Evolutionary conservation across 163 green algal species (phyloP).

Genomic region (Dunaliella salina): DNA sequence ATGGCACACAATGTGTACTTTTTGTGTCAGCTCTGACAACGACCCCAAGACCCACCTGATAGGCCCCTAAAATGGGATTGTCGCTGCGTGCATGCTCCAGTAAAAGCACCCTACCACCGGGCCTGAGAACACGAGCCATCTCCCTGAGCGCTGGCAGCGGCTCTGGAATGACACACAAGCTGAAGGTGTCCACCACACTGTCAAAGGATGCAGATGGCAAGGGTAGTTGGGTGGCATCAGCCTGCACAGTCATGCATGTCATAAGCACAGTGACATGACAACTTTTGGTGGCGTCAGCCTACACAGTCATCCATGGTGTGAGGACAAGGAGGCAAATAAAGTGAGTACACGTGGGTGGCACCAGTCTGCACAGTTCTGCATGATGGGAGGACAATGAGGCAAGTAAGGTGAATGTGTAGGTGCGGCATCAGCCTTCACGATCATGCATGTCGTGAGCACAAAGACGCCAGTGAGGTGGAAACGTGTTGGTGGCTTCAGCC

Average conservation of each 20-base stretch:
- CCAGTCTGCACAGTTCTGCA: not conserved
- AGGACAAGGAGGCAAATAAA: no score
- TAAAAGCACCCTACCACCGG: constrained; percentile 61
- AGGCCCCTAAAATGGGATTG: constrained; percentile 56
- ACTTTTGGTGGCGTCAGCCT: no score
- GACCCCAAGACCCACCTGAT: constrained; percentile 50
- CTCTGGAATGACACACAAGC: constrained; percentile 72
- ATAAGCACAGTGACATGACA: no score
- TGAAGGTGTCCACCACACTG: constrained; percentile 78
- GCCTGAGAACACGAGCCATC: constrained; percentile 63
- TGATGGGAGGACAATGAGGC: no score
- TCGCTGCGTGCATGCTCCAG: constrained; percentile 71
- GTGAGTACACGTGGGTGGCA: constrained; percentile 3
- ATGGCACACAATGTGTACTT: no score
- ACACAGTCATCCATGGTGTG: no score
- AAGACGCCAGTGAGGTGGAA: no score
- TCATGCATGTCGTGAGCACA: no score
- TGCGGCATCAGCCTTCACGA: no score
- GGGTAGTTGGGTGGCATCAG: constrained; percentile 57
- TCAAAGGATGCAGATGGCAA: constrained; percentile 63
- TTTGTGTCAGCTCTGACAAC: no score
- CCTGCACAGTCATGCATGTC: constrained; percentile 34
- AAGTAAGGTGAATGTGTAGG: no score
- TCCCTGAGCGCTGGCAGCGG: constrained; percentile 50
- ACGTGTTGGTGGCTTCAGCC: no score